These are phyloP conservation scores for Lycium ferocissimum DNA, from an alignment of 257 asterid genomes.

Conservation along the genomic window DNA sequence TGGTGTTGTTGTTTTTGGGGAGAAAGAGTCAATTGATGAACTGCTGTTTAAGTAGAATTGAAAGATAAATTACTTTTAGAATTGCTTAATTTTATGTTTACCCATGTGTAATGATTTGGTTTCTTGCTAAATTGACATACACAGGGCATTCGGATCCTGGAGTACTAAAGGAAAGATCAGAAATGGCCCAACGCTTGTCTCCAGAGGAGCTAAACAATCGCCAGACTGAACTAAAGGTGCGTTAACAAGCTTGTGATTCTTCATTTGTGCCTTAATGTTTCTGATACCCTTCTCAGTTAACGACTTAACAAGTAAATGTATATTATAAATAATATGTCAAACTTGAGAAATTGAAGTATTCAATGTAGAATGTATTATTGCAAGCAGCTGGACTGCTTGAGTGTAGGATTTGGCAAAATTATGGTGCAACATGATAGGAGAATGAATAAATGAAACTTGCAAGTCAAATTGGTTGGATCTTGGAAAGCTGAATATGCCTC, in stretches of 20 bases:
- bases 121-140: slow-evolving; percentile 23
- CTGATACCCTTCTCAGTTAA: neutral
- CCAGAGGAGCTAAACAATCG: slow-evolving; percentile 73
- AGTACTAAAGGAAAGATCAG: slow-evolving; percentile 68
- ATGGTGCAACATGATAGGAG: neutral
- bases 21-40: neutral
- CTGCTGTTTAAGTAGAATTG: slow-evolving; percentile 2
- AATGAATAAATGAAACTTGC: neutral
- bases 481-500: neutral
- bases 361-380: neutral
- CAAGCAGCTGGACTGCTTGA: neutral
- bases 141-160: slow-evolving; percentile 86
- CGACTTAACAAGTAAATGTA: neutral
- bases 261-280: neutral
- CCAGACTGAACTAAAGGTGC: slow-evolving; percentile 73
- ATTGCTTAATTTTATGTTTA: slow-evolving; percentile 18
- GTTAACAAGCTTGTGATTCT: neutral
- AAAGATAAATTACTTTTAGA: too few species aligned
- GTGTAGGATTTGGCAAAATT: neutral
- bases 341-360: slow-evolving; percentile 20
- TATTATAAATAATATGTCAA: neutral
- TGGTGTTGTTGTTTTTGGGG: neutral
- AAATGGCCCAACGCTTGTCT: slow-evolving; percentile 58
- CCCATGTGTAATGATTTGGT: slow-evolving; percentile 6
- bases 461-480: neutral